Conservation (phyloP, 768 basidiomycete genomes). For the Tylopilus sp. region DNA sequence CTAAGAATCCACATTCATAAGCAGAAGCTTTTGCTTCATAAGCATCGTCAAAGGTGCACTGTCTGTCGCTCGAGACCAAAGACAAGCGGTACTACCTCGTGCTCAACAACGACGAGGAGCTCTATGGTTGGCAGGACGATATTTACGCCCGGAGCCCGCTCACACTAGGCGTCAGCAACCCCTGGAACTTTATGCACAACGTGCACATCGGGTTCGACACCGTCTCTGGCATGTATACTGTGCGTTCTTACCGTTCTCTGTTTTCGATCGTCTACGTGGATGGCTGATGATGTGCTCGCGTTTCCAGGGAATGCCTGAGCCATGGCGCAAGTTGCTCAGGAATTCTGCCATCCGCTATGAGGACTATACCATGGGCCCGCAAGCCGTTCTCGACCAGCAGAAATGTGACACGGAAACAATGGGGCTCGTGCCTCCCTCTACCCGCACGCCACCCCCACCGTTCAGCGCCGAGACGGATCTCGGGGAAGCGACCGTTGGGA, state of each 20-base stretch:
- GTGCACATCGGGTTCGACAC: slow-evolving; percentile 98
- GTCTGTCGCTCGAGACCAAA: slow-evolving; percentile 80
- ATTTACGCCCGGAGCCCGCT: slow-evolving; percentile 89
- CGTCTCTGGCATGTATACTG: slow-evolving; percentile 89
- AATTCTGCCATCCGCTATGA: slow-evolving; percentile 97
- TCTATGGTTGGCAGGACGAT: slow-evolving; percentile 99
- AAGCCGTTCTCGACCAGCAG: slow-evolving; percentile 97
- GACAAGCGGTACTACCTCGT: slow-evolving; percentile 79
- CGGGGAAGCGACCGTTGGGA: slow-evolving; percentile 57
- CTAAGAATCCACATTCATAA: too few species aligned
- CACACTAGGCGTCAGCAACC: slow-evolving; percentile 90
- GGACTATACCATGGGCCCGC: slow-evolving; percentile 95
- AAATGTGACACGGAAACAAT: slow-evolving; percentile 85
- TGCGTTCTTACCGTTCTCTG: too few species aligned
- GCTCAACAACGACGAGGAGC: slow-evolving; percentile 90
- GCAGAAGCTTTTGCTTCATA: too few species aligned
- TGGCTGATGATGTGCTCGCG: not conserved
- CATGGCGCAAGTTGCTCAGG: slow-evolving; percentile 96
- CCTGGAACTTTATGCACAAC: slow-evolving; percentile 98
- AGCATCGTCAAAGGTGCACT: slow-evolving; percentile 94
- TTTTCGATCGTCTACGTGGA: not conserved
- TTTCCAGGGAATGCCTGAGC: slow-evolving; percentile 86
- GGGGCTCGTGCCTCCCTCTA: slow-evolving; percentile 34
- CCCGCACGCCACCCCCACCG: slow-evolving; percentile 62
- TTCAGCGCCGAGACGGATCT: slow-evolving; percentile 93